phyloP scores from a whole-genome alignment of 495 filamentous ascomycete species.

The Lophiostoma macrostomum region DNA sequence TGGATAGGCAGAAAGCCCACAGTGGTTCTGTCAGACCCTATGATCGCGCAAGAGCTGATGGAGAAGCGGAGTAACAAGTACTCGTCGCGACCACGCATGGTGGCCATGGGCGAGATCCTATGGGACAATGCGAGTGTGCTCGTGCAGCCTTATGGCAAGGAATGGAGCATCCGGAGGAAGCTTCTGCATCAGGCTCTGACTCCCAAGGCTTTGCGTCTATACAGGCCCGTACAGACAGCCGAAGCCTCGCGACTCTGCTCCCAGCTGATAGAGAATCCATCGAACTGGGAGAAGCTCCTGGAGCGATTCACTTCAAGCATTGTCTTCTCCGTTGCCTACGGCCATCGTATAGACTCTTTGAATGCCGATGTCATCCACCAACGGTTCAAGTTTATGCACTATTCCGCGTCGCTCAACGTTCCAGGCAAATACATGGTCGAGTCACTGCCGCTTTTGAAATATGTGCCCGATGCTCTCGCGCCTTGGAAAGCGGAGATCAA shows the following conservation, averaged over 20 bases:
- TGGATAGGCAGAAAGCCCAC: conserved; percentile 62
- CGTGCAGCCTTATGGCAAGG: conserved; percentile 50
- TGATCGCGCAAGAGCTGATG: conserved; percentile 57
- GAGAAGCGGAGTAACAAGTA: conserved; percentile 55
- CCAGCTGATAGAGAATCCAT: conserved; percentile 36
- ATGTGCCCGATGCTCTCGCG: conserved; percentile 54
- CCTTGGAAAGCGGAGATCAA: conserved; percentile 59
- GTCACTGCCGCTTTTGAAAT: conserved; percentile 52
- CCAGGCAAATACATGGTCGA: conserved; percentile 59
- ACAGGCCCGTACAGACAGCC: conserved; percentile 47
- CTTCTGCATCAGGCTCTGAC: conserved; percentile 45
- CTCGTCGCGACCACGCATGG: conserved; percentile 53
- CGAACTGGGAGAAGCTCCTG: conserved; percentile 58
- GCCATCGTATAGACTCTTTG: conserved; percentile 56
- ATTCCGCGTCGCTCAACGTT: conserved; percentile 57
- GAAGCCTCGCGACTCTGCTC: conserved; percentile 41
- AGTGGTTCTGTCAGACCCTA: conserved; percentile 60
- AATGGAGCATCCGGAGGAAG: conserved; percentile 45
- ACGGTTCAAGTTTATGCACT: conserved; percentile 57
- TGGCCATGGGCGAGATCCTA: conserved; percentile 53
- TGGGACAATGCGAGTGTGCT: conserved; percentile 50
- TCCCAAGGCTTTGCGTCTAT: conserved; percentile 48
- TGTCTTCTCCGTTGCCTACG: conserved; percentile 62
- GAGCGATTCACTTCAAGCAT: conserved; percentile 64
- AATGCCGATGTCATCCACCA: conserved; percentile 51